Conservation (phyloP, 1,284 basidiomycete genomes). For the Spongiforma sp. region DNA sequence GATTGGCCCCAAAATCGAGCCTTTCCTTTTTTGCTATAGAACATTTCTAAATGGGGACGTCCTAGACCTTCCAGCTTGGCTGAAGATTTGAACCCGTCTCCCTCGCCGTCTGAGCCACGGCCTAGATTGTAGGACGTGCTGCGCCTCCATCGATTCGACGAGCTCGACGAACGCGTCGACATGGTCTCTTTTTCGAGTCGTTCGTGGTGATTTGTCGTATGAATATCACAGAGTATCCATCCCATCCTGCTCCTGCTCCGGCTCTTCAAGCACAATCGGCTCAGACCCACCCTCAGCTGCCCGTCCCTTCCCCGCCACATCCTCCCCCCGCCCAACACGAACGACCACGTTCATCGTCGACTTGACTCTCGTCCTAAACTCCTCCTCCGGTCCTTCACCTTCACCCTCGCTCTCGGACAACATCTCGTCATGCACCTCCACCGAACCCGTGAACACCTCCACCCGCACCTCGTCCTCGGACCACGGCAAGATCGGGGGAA, state of each 20-base stretch:
- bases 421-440: slow-evolving; percentile 82
- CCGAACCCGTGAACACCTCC: slow-evolving; percentile 75
- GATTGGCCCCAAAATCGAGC: too few species aligned
- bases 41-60: too few species aligned
- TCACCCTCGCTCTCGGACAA: slow-evolving; percentile 75
- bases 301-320: slow-evolving; percentile 18
- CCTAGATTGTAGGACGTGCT: too few species aligned
- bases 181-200: too few species aligned
- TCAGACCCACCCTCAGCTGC: slow-evolving; percentile 17
- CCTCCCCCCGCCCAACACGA: slow-evolving; percentile 62
- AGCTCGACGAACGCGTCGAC: too few species aligned
- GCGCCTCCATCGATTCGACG: too few species aligned
- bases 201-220: too few species aligned
- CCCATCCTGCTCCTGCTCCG: slow-evolving; percentile 42
- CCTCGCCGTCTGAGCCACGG: too few species aligned
- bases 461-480: slow-evolving; percentile 66
- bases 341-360: slow-evolving; percentile 67
- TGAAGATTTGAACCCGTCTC: too few species aligned
- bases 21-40: too few species aligned
- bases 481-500: slow-evolving; percentile 79
- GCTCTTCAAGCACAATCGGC: slow-evolving; percentile 41
- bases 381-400: slow-evolving; percentile 49
- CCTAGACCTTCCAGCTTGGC: too few species aligned
- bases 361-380: slow-evolving; percentile 68
- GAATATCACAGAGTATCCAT: slow-evolving; percentile 34